Conservation (phyloP, 257 asterid species). For the Rhazya stricta region DNA sequence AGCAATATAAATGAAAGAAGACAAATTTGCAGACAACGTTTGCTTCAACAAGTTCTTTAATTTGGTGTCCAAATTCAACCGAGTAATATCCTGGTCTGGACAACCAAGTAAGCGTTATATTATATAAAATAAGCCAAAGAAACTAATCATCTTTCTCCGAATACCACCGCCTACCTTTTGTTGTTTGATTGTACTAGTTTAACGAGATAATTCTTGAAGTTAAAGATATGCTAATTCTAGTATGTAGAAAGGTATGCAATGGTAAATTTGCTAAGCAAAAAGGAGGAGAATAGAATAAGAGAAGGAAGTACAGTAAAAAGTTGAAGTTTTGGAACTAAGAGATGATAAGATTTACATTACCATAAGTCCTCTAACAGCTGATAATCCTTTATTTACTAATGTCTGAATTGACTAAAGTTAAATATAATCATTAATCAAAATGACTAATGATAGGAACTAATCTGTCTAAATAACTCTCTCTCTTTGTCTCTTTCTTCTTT, state of each 20-base stretch:
- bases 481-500: neutral
- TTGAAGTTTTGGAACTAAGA: neutral
- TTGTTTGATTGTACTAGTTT: neutral
- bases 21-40: slow-evolving; percentile 19
- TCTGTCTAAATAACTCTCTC: neutral
- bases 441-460: neutral
- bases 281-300: neutral
- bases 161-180: neutral
- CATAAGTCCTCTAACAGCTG: neutral
- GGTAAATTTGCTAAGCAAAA: neutral
- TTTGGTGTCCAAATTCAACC: neutral
- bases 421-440: slow-evolving; percentile 1
- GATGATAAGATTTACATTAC: neutral
- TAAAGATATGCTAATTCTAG: neutral
- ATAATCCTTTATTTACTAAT: slow-evolving; percentile 1
- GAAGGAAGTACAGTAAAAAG: neutral
- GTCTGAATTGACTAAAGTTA: slow-evolving; percentile 9
- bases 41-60: neutral
- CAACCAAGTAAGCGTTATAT: slow-evolving; percentile 1
- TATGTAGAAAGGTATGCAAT: too few species aligned
- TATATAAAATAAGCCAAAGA: neutral
- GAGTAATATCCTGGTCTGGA: slow-evolving; percentile 9
- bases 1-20: neutral
- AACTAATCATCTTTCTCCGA: neutral
- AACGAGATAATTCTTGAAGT: neutral